Percentiles rank a stretch among this genome's conserved stretches.
Conservation (phyloP, 352 stramenopile genomes). For the Pseudoperonospora humuli region DNA sequence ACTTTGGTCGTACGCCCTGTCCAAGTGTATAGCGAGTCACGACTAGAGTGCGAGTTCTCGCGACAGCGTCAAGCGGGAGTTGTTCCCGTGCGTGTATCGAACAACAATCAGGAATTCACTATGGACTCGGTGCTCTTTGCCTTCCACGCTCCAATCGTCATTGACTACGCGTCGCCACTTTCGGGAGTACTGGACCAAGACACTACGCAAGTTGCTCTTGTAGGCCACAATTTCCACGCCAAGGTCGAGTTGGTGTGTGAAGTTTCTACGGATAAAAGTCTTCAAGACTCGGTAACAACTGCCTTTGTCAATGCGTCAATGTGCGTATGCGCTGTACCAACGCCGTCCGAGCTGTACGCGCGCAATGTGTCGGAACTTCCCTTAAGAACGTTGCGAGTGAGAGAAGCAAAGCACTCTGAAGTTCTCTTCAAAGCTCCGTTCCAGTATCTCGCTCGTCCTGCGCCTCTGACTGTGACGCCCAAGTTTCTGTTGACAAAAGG, state of each 20-base stretch:
- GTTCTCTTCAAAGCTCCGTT: conserved; percentile 25
- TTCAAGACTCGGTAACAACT: not conserved
- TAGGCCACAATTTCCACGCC: conserved; percentile 22
- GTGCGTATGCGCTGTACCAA: conserved; percentile 7
- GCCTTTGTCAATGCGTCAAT: conserved; percentile 4
- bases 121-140: conserved; percentile 9
- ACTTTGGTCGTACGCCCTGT: conserved; percentile 3
- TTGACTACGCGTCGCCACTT: conserved; percentile 18
- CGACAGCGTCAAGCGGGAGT: conserved; percentile 10
- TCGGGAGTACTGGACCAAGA: conserved; percentile 12
- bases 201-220: conserved; percentile 13
- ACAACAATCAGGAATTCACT: conserved; percentile 37
- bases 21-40: conserved; percentile 10
- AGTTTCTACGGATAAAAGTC: conserved; percentile 1
- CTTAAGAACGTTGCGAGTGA: conserved; percentile 15
- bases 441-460: conserved; percentile 11
- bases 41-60: conserved; percentile 18
- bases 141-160: conserved; percentile 2
- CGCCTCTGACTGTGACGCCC: conserved; percentile 3
- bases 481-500: conserved; percentile 4
- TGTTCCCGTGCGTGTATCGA: conserved; percentile 22
- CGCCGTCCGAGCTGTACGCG: conserved; percentile 1
- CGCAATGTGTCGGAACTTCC: conserved; percentile 13
- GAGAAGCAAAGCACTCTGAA: conserved; percentile 14
- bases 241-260: conserved; percentile 18